phyloP scores from a whole-genome alignment of 371 early-diverging fungal genomes.

The Syncephalis fuscata region DNA sequence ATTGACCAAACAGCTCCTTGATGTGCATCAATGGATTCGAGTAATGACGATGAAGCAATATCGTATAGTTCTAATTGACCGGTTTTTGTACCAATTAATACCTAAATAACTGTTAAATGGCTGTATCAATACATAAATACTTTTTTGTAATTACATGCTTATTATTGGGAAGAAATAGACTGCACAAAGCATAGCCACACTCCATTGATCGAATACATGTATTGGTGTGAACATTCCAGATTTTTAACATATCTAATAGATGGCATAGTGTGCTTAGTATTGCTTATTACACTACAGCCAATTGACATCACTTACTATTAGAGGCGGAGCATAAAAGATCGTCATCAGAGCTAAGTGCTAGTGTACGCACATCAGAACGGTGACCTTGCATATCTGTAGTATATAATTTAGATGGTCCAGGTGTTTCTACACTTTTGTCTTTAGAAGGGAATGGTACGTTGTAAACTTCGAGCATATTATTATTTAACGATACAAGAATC shows the following conservation, averaged over 20 bases:
- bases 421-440: slow-evolving; percentile 25
- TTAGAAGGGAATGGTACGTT: slow-evolving; percentile 23
- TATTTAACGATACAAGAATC: slow-evolving; percentile 36
- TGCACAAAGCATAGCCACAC: slow-evolving; percentile 71
- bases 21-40: slow-evolving; percentile 79
- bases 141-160: slow-evolving; percentile 28
- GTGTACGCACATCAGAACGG: slow-evolving; percentile 72
- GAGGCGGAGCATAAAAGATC: slow-evolving; percentile 73
- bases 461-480: slow-evolving; percentile 60
- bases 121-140: slow-evolving; percentile 75
- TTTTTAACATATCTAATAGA: slow-evolving; percentile 35
- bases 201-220: slow-evolving; percentile 74
- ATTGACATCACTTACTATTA: slow-evolving; percentile 21
- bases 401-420: slow-evolving; percentile 31
- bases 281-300: not conserved
- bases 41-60: slow-evolving; percentile 54
- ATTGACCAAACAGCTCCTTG: slow-evolving; percentile 76
- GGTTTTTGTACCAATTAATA: slow-evolving; percentile 80
- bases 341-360: slow-evolving; percentile 75
- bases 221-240: slow-evolving; percentile 76
- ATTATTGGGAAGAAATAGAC: slow-evolving; percentile 82
- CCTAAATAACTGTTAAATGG: slow-evolving; percentile 12
- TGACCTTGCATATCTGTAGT: slow-evolving; percentile 78
- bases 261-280: slow-evolving; percentile 1
- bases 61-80: slow-evolving; percentile 83